phyloP scores from a whole-genome alignment of 2,329 filamentous ascomycete species.

The Westerdykella sp. region DNA sequence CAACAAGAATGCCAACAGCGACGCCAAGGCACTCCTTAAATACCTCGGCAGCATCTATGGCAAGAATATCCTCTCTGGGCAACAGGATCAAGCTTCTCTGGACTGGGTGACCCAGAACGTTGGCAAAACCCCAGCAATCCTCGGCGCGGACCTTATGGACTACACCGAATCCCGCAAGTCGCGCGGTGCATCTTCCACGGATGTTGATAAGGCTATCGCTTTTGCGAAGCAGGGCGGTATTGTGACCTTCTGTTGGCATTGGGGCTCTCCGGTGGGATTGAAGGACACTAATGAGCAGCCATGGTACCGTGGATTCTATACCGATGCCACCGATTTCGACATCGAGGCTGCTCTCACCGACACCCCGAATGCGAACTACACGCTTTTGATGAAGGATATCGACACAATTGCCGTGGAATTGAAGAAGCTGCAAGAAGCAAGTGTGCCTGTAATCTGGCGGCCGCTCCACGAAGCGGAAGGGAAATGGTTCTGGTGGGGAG shows the following conservation, averaged over 20 bases:
- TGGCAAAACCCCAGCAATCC: slow-evolving; percentile 45
- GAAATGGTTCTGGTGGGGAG: slow-evolving; percentile 51
- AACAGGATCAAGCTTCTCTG: slow-evolving; percentile 42
- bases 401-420: slow-evolving; percentile 46
- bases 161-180: slow-evolving; percentile 45
- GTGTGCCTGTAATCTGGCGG: slow-evolving; percentile 45
- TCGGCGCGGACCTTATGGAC: slow-evolving; percentile 46
- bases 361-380: slow-evolving; percentile 44
- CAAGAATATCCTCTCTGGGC: slow-evolving; percentile 45
- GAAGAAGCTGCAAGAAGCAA: slow-evolving; percentile 39
- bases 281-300: slow-evolving; percentile 42
- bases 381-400: slow-evolving; percentile 43
- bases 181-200: slow-evolving; percentile 36
- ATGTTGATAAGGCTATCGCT: slow-evolving; percentile 45
- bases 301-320: slow-evolving; percentile 50
- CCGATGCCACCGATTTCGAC: slow-evolving; percentile 46
- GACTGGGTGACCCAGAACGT: slow-evolving; percentile 42
- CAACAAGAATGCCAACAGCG: slow-evolving; percentile 34
- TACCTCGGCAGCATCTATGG: slow-evolving; percentile 44
- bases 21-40: slow-evolving; percentile 37
- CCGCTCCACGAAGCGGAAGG: slow-evolving; percentile 49
- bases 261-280: slow-evolving; percentile 44
- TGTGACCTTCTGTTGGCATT: slow-evolving; percentile 46
- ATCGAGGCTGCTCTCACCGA: slow-evolving; percentile 40
- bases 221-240: slow-evolving; percentile 43